Base-by-base conservation (phyloP, 2,329 filamentous ascomycete species). In the Coniosporium tulheliwenetii region DNA sequence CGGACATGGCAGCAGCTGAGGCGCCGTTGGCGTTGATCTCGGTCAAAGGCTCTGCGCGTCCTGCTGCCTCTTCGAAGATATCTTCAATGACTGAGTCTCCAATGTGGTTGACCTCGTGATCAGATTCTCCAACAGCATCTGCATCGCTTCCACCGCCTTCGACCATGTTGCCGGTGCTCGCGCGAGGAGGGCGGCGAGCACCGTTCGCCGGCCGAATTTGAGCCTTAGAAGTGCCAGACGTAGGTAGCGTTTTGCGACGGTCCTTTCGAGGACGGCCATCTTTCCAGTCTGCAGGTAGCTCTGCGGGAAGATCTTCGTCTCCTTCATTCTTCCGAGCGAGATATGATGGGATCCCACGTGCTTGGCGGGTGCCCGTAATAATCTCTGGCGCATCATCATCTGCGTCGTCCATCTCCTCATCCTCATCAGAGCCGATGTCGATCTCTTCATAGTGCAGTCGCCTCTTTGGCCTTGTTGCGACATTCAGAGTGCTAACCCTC, bases 341-440 rank as follows among this genome's bases (percentile, higher is more conserved):
- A 53, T 66, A 67, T 5, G 55, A 56, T 1, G 60, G 63, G 12
- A 51, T 45, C 30, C 59, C 50, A 26, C 48, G 48, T 16, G 49
- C 45, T 41, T 32, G 43, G 3, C 45, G 43, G 26, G 44, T 46
- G 4, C 37, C 39, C 12, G 12, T 31, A n/a, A 9, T 31, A 37
- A 5, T 37, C n/a, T n/a, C 16, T 12, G 12, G 10, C 9, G 45
- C 45, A 38, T 45, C 43, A 12, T 50, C 48, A 8, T 50, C 48
- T 12, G 37, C 37, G 30, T 39, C 37, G 10, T n/a, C 16, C n/a
- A 13, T 31, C 35, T 56, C 52, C 4, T 52, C 48, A 12, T 67
- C 65, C 3, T 63, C 59, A 16, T 67, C 64, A 1, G 62, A 64
- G 26, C 62, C 65, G 30, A 69, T 54, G 10, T 60, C 61, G 14